phyloP scores from a whole-genome alignment of 768 basidiomycete species.

The Daedaleopsis nitida region DNA sequence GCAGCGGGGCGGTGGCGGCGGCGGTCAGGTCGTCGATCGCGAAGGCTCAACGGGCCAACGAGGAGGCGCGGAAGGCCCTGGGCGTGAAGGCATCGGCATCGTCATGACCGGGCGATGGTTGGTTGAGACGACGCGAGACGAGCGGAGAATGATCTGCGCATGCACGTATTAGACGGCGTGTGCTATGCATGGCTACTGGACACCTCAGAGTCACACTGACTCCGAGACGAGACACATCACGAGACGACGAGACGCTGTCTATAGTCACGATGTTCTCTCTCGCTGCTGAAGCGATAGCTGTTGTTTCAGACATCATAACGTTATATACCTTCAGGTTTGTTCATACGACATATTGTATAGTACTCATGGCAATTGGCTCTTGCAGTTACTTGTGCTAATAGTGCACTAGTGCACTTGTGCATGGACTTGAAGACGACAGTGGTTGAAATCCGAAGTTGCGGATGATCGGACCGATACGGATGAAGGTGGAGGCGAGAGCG shows the following conservation, averaged over 20 bases:
- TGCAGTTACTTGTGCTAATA: not conserved
- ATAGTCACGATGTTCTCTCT: conserved; percentile 1
- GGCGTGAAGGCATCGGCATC: conserved; percentile 2
- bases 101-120: too few species aligned
- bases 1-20: conserved; percentile 8
- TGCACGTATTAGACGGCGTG: not conserved
- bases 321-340: conserved; percentile 5
- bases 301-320: conserved; percentile 4
- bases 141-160: not conserved
- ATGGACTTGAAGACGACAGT: too few species aligned
- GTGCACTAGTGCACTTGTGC: too few species aligned
- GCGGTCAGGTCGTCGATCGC: conserved; percentile 43
- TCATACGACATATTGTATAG: conserved; percentile 13
- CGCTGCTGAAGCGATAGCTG: not conserved
- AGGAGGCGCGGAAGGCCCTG: conserved; percentile 52
- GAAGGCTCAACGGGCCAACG: conserved; percentile 50
- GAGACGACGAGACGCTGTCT: not conserved
- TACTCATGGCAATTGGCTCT: conserved; percentile 1
- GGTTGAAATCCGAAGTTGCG: not conserved
- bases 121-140: not conserved
- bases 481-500: too few species aligned
- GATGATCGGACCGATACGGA: not conserved
- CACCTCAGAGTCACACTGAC: not conserved
- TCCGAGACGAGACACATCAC: too few species aligned
- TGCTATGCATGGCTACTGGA: not conserved